Base-by-base conservation (phyloP, 495 filamentous ascomycete species). In the Trichoderma erinaceum region DNA sequence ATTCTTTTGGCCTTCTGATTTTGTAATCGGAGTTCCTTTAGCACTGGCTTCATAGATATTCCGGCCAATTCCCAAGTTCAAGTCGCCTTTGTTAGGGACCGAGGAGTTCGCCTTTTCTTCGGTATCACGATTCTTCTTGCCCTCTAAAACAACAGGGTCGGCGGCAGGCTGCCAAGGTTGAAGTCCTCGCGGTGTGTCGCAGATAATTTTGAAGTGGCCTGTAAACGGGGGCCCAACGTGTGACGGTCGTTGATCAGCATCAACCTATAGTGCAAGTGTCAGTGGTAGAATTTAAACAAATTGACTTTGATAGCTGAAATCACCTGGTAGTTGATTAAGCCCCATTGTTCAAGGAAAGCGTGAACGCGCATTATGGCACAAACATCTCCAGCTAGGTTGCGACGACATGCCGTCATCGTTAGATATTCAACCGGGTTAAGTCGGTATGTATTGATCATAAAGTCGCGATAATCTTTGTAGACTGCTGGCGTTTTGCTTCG, bases 311-410 rank as follows among this genome's bases (percentile, higher is more conserved):
- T 44, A 23, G 12, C 29, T 32, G 69, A 61, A 41, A 75, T n/a
- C 81, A 96, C 95, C 80, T 99, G 95, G 75, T 98, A 99, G 77
- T 99, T 99, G 71, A 99, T 98, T 75, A 99, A 79, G 13, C 95
- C 95, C 95, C 95, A 99, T 75, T 97, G 93, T 79, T 99, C 95
- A n/a, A 99, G 84, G 80, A 98, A 98, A 6, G 92, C 91, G 78
- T 99, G 95, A 29, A 99, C 92, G 67, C 95, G 88, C 95, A 98
- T 97, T 71, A 99, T 98, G 16, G 96, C 95, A 77, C 95, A 98
- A 66, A 99, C 95, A 79, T 99, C 95, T 69, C 95, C 95, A 10
- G 96, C 93, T 70, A 99, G 83, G 76, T 99, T 99, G 67, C 95
- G 87, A 69, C 95, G 83, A 75, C 95, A 99, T n/a, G 95, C 95